Evolutionary conservation across 805 yeast species (phyloP), one percentile per base, ranked within the genome.

Genomic region (Ogataea pignaliae): DNA sequence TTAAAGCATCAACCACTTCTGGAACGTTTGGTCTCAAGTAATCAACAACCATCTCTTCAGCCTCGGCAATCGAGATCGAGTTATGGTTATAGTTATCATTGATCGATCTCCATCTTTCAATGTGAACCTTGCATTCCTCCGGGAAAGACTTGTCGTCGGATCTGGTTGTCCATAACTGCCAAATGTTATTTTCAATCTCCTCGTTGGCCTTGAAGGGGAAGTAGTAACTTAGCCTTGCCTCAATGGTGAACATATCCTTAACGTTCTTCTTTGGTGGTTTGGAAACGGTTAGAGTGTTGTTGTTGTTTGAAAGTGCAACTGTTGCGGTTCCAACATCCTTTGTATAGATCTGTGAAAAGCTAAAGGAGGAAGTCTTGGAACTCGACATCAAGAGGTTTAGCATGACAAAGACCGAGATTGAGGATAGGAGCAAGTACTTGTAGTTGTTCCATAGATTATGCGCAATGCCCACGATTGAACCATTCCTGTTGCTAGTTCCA

Each of bases 1-100:
- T 70, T 53, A 68, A 76, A 3, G 82, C 73, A 33, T 72, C 75
- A 13, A 76, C 59, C 36, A 80, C 62, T 48, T 77, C 80, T 0
- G 85, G 84, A 29, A 75, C 64, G 26, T 53, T 59, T 29, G 55
- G 54, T 33, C 48, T 53, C 33, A 63, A 50, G 37, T 53, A 53
- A 41, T 61, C 56, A 17, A 50, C 54, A 9, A 61, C 57, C 38
- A 48, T 56, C 15, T 49, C 54, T 45, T 59, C 59, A 11, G 63
- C 65, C 26, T 61, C 66, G 12, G 52, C 54, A 37, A 63, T 44
- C 3, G 64, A 51, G 33, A 61, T 41, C 26, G 62, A 45, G 46
- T 61, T 58, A 48, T 63, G 61, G 42, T 63, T 53, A 43, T 52
- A 61, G 42, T 60, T 57, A 28, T 57, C 55, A 47, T 64, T 63